Evolutionary conservation across 176 grass and related monocot species (phyloP), one percentile per base, ranked within the genome.

Genomic region (Tillandsia leiboldiana): DNA sequence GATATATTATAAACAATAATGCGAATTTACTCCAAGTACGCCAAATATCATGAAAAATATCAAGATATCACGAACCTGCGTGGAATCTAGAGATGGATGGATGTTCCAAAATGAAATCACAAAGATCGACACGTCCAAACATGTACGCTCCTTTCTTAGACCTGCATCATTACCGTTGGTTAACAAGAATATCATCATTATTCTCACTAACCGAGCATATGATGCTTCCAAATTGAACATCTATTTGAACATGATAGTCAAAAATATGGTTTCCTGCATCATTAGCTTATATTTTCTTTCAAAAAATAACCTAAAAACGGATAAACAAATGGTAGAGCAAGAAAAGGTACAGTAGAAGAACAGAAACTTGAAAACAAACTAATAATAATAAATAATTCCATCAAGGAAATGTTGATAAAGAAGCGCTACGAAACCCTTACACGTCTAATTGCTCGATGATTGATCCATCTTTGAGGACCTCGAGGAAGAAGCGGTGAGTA

Each of bases 91-190:
- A 97, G 29, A 97, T 81, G 8, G 79, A 92, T 14, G 77, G 84
- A 87, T 97, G 94, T 50, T 97, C 94, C 71, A 97, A 68, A 14
- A 92, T 29, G 72, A 97, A 97, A 85, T 97, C 94, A 11, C 89
- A 97, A 11, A 90, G 72, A 69, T 92, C 94, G 59, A 89, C 75
- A 23, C 94, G 80, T 64, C 94, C 94, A 78, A 97, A 97, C 94
- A 97, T 92, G 71, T 92, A 97, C 54, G 89, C 86, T 42, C 94
- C 94, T 84, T 97, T 92, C 65, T 85, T 73, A 51, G 84, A 90
- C 84, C 94, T 97, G 79, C 51, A 76, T 52, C 22, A 81, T 63
- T 33, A 65, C 56, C 24, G 12, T 65, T 85, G 2, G 8, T 59
- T 11, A 56, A 51, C 52, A 53, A 77, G 27, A 76, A 67, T 50